Evolutionary conservation across 1,284 basidiomycete genomes (phyloP), one percentile per base, ranked within the genome.

Genomic region (Ganoderma multipileum): DNA sequence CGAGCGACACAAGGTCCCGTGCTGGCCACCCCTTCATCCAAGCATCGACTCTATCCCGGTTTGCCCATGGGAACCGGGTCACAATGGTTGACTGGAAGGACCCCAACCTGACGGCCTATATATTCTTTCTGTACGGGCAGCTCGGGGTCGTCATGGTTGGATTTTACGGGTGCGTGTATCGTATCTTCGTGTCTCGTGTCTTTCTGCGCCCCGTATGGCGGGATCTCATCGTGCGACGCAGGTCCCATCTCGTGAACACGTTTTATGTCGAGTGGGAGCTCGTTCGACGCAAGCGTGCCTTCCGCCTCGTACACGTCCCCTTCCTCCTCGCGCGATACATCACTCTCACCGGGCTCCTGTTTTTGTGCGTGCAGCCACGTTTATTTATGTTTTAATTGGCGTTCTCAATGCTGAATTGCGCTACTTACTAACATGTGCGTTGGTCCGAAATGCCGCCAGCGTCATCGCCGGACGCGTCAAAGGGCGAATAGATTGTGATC

Each of bases 101-200:
- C 58, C 71, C 68, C 11, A 47, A 44, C 1, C 62, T 69, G 16
- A 28, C 68, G 28, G 61, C 12, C n/a, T 68, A 66, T 52, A 41
- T 20, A 58, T 66, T 68, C 47, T 64, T 69, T 47, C 60, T 72
- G 16, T 69, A 69, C 42, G 66, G 65, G 44, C 71, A 68, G 50
- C 63, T 68, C 47, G 59, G 64, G 8, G 61, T 69, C 41, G 64
- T 72, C 62, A 18, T 72, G 47, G 61, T 72, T 5, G 71, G 71
- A 38, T 69, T 72, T 63, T 70, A 68, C 36, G 71, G 68, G 67
- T 71, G 55, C 52, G 71, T 65, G n/a, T n/a, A n/a, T n/a, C n/a
- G 1, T n/a, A 0, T 47, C 44, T n/a, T 9, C 23, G 18, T n/a
- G n/a, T n/a, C n/a, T n/a, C n/a, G n/a, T n/a, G n/a, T n/a, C n/a